Evolutionary conservation across 2,329 filamentous ascomycete species (phyloP), one percentile per base, ranked within the genome.

Genomic region (Beauveria caledonica): DNA sequence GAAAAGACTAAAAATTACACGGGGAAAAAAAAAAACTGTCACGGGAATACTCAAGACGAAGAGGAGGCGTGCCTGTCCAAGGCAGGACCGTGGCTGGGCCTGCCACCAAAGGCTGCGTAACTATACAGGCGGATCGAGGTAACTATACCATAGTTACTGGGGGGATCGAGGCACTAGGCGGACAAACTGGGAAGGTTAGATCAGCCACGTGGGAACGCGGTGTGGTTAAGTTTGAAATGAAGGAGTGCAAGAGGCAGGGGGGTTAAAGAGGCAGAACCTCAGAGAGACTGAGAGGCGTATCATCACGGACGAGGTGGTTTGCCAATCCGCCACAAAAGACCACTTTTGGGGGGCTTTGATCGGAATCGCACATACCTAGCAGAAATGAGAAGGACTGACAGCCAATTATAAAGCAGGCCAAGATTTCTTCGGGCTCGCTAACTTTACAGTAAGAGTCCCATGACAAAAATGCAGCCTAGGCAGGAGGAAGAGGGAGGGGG

Each of bases 1-100:
- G 36, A 27, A 11, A 19, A 65, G 66, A 62, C 63, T 66, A 63
- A 53, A 46, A 48, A 13, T 29, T 10, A 29, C 27, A 29, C 10
- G 27, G 27, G 27, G 21, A 19, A 21, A 2, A 4, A 17, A 9
- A 3, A 49, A 57, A 15, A 6, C 9, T 57, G 29, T 49, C 54
- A 57, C 54, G 33, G 33, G 45, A 27, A 40, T 57, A 3, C 19
- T 40, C 4, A 17, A 17, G 21, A 25, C 21, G 5, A 42, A 54
- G 49, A 25, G 44, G 57, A 36, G 29, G 33, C 23, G 50, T 44
- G 33, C 46, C 42, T 25, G 45, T 40, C 29, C 7, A 21, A 11
- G 25, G 17, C 36, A 52, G 21, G 53, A 15, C 39, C 21, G 48
- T 33, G 50, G 40, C 19, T 25, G 29, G 39, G 42, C 23, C 44